Evolutionary conservation across 2,329 filamentous ascomycete species (phyloP).

Genomic region (Aspergillus calidoustus): DNA sequence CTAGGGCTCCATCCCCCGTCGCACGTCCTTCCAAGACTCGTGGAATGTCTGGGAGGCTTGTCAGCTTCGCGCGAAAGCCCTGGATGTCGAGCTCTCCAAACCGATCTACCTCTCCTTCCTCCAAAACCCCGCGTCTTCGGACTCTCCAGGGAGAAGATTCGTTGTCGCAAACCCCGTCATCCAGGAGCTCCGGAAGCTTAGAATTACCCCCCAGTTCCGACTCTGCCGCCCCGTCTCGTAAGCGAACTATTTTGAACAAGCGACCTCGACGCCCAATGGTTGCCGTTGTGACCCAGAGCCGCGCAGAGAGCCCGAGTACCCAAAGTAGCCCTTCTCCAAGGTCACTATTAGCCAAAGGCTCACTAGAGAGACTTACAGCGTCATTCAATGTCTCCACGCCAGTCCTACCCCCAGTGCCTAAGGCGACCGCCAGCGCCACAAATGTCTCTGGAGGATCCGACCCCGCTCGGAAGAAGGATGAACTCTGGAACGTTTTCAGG

Average conservation of each 20-base stretch:
- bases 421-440: slow-evolving; percentile 48
- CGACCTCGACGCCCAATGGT: slow-evolving; percentile 47
- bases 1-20: slow-evolving; percentile 35
- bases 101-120: slow-evolving; percentile 52
- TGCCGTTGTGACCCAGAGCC: slow-evolving; percentile 41
- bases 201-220: slow-evolving; percentile 27
- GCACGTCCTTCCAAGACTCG: slow-evolving; percentile 48
- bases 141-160: slow-evolving; percentile 33
- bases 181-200: slow-evolving; percentile 24
- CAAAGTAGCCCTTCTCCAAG: slow-evolving; percentile 46
- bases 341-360: slow-evolving; percentile 47
- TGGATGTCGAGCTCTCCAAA: slow-evolving; percentile 52
- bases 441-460: slow-evolving; percentile 37
- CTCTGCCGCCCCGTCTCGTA: slow-evolving; percentile 29
- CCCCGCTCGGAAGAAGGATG: slow-evolving; percentile 65
- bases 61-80: slow-evolving; percentile 56
- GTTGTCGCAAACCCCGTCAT: slow-evolving; percentile 27
- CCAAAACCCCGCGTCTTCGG: slow-evolving; percentile 35
- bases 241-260: slow-evolving; percentile 40
- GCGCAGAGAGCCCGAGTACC: slow-evolving; percentile 39
- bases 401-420: slow-evolving; percentile 53
- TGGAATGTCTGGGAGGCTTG: slow-evolving; percentile 56
- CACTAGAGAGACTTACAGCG: slow-evolving; percentile 52
- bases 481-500: slow-evolving; percentile 71
- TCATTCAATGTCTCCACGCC: slow-evolving; percentile 50